Evolutionary conservation across 345 rosid genomes (phyloP).

Genomic region (Turnera subulata): DNA sequence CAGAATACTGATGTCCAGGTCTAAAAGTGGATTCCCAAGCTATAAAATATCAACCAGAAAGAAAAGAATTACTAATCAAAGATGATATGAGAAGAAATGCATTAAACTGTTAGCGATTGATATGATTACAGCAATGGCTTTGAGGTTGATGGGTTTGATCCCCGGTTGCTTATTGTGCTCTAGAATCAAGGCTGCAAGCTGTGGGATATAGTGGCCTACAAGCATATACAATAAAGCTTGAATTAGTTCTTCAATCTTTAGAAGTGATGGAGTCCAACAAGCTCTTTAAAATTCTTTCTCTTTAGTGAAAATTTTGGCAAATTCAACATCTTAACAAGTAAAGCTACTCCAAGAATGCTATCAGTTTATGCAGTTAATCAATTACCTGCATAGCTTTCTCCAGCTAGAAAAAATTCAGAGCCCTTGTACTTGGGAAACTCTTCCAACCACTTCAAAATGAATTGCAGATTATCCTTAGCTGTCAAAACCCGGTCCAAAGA

Average conservation of each 20-base stretch:
- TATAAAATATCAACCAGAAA: conserved; percentile 3
- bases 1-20: conserved; percentile 33
- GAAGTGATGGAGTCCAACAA: too few species aligned
- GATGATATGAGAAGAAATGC: not conserved
- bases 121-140: conserved; percentile 32
- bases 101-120: not conserved
- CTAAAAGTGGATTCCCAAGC: conserved; percentile 43
- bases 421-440: conserved; percentile 30
- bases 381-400: conserved; percentile 44
- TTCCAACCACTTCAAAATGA: conserved; percentile 31
- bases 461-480: conserved; percentile 33
- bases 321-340: too few species aligned
- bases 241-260: not conserved
- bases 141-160: conserved; percentile 22
- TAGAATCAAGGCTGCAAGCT: conserved; percentile 27
- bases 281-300: too few species aligned
- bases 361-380: not conserved
- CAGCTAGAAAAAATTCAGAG: conserved; percentile 29
- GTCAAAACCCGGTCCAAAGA: not conserved
- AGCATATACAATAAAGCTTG: not conserved
- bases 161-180: conserved; percentile 30
- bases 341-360: not conserved
- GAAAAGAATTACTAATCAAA: not conserved
- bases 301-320: too few species aligned
- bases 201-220: conserved; percentile 40